A percentile compares a stretch with the other conserved stretches of the same genome.
Conservation (phyloP, 352 stramenopile genomes). For the Pythium pyrilobum region DNA sequence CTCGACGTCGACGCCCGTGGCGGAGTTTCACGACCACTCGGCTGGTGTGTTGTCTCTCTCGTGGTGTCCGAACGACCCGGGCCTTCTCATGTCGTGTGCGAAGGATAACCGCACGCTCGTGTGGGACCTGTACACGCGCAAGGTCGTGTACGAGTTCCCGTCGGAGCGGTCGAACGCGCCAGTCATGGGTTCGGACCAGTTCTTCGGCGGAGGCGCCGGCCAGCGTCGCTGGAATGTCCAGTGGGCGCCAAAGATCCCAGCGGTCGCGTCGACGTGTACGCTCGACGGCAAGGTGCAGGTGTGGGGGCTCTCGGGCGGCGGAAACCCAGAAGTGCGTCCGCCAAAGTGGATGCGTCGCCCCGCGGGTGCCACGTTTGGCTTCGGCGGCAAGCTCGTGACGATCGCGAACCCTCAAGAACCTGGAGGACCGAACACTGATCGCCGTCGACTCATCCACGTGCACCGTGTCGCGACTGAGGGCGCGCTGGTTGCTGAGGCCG, state of each 20-base stretch:
- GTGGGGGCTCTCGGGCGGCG: conserved; percentile 74
- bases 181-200: conserved; percentile 72
- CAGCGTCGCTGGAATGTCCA: conserved; percentile 93
- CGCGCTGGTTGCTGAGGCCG: conserved; percentile 78
- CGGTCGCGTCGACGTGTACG: conserved; percentile 94
- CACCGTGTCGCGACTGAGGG: conserved; percentile 76
- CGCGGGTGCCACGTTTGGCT: conserved; percentile 93
- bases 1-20: conserved; percentile 95
- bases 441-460: conserved; percentile 73
- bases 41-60: conserved; percentile 95
- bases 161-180: conserved; percentile 54
- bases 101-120: conserved; percentile 98
- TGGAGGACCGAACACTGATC: conserved; percentile 41
- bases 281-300: conserved; percentile 97
- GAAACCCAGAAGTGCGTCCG: conserved; percentile 78
- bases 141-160: conserved; percentile 93
- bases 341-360: conserved; percentile 94
- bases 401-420: conserved; percentile 74
- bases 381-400: conserved; percentile 93
- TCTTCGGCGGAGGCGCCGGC: conserved; percentile 64
- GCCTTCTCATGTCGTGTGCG: conserved; percentile 90
- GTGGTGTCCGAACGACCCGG: conserved; percentile 97
- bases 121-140: conserved; percentile 95
- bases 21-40: conserved; percentile 94
- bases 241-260: conserved; percentile 94